Base-by-base conservation (phyloP, 2,329 filamentous ascomycete species). In the Botrytis hyacinthi region DNA sequence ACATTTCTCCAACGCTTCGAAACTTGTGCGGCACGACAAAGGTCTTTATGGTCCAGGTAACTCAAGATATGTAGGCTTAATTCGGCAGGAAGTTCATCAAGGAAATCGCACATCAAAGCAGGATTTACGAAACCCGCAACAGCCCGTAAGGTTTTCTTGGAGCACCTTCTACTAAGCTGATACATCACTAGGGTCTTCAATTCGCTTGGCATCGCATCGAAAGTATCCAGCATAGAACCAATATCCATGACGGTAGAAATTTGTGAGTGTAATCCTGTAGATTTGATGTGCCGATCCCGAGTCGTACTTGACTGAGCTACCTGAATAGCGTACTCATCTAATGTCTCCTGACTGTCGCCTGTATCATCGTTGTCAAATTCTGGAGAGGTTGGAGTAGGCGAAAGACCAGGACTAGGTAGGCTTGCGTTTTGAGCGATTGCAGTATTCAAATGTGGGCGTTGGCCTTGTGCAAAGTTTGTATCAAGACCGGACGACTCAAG, bases 161-260 rank as follows among this genome's bases (percentile, higher is more conserved):
- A 90, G 80, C 95, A 98, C 65, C 96, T 89, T 73, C 93, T 91
- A 40, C 99, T 87, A 72, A 99, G 90, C 81, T 99, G 95, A 81
- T 97, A 98, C 90, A 99, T 97, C 83, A 99, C 91, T 80, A 97
- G 97, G 0, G 92, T 93, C 83, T 99, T 96, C 88, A 99, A 90
- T 79, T 96, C 92, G 62, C 93, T 90, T 2, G 95, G 94, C 87
- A 99, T 92, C 10, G 92, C 89, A 81, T 98, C 95, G 79, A 98
- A 99, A 3, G 91, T 91, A 78, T 97, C 93, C 26, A 99, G 84
- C 86, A 99, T 93, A 26, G 87, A 89, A 12, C 93, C 93, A n/a
- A 95, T 92, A 78, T 97, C 93, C 83, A 95, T 88, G 32, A 95
- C 82, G 32, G 82, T 87, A 79, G 77, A 74, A 26, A 73, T 57